Evolutionary conservation across 108 stramenopile genomes (phyloP).

Genomic region (Aurantiochytrium sp.): DNA sequence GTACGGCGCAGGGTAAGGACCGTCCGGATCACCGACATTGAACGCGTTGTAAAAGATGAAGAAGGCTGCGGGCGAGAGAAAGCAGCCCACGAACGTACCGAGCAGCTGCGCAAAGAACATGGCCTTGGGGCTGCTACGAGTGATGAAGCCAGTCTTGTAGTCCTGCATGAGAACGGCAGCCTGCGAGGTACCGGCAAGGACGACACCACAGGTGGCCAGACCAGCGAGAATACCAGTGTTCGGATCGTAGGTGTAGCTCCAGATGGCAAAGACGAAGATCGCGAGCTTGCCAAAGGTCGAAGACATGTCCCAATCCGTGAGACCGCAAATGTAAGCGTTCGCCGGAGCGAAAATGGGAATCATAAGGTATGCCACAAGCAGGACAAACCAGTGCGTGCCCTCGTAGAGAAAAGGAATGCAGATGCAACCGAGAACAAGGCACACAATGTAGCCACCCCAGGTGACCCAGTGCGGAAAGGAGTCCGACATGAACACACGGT

Average conservation of each 20-base stretch:
- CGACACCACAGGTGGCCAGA: slow-evolving; percentile 2
- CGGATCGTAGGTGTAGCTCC: background rate
- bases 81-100: background rate
- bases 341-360: background rate
- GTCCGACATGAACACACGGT: background rate
- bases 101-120: background rate
- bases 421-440: background rate
- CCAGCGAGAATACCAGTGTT: background rate
- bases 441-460: background rate
- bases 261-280: background rate
- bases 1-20: background rate
- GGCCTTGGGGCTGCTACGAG: background rate
- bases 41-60: slow-evolving; percentile 5
- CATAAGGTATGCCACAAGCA: background rate
- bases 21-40: background rate
- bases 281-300: slow-evolving; percentile 15
- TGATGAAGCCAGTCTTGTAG: slow-evolving; percentile 7
- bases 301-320: slow-evolving; percentile 8
- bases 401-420: background rate
- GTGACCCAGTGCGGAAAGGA: background rate
- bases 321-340: slow-evolving; percentile 1
- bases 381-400: background rate
- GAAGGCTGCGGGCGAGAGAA: background rate
- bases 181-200: background rate
- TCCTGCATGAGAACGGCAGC: background rate